Evolutionary conservation across 139 green algal genomes (phyloP).

Genomic region (Tetraselmis striata): DNA sequence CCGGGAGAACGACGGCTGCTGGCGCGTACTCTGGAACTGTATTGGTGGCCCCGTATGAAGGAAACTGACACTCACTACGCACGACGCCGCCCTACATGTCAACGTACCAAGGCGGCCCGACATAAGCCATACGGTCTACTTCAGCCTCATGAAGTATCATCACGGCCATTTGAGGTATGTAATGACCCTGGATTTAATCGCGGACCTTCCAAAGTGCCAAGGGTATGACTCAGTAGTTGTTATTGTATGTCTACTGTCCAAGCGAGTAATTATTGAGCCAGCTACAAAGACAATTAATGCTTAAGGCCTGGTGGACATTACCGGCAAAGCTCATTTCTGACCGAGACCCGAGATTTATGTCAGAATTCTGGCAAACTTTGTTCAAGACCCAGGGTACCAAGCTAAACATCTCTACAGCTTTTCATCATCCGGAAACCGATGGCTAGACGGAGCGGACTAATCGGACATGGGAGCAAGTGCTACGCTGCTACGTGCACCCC

Average conservation of each 20-base stretch:
- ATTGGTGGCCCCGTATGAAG: neutral
- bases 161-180: neutral
- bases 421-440: neutral
- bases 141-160: neutral
- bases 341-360: neutral
- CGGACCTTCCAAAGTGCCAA: neutral
- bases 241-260: neutral
- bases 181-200: neutral
- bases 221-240: neutral
- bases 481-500: neutral
- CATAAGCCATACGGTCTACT: neutral
- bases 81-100: neutral
- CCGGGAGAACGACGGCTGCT: neutral
- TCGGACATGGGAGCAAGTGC: neutral
- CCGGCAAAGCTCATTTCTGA: neutral
- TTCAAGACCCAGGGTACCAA: neutral
- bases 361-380: slow-evolving; percentile 1
- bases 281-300: neutral
- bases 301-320: neutral
- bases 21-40: neutral
- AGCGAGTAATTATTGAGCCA: neutral
- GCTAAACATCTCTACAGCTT: neutral
- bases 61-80: neutral
- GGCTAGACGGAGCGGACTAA: neutral
- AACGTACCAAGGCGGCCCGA: neutral